A percentile compares a stretch with the other conserved stretches of the same genome.
Conservation (phyloP, 441 rosid genomes). For the Flueggea neowawraea region DNA sequence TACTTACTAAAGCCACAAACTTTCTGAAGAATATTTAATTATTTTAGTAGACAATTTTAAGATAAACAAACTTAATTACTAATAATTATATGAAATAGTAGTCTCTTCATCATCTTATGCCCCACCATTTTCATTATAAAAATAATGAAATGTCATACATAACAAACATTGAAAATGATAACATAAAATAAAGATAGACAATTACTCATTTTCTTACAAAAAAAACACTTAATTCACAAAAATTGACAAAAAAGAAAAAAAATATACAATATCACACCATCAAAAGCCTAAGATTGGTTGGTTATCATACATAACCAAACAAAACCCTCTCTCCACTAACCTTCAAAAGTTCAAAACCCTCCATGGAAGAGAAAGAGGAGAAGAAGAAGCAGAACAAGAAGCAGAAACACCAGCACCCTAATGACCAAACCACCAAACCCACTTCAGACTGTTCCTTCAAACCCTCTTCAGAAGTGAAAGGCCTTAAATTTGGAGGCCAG, state of each 20-base stretch:
- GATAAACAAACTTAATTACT: too few species aligned
- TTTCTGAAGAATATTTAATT: too few species aligned
- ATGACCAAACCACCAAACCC: slow-evolving; percentile 41
- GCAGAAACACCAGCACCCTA: slow-evolving; percentile 66
- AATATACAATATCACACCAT: slow-evolving; percentile 9
- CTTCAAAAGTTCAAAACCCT: background rate
- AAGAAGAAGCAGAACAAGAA: slow-evolving; percentile 44
- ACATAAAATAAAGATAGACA: slow-evolving; percentile 3
- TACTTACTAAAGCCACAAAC: background rate
- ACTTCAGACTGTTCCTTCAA: slow-evolving; percentile 73
- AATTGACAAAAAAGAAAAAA: background rate
- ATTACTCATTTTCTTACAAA: slow-evolving; percentile 1
- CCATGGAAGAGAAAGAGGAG: slow-evolving; percentile 47
- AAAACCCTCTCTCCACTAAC: background rate
- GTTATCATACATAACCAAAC: slow-evolving; percentile 8
- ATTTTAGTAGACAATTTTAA: too few species aligned
- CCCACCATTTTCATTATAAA: too few species aligned
- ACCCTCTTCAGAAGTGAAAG: slow-evolving; percentile 73
- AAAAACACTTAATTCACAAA: background rate
- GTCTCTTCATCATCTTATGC: too few species aligned
- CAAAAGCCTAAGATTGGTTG: slow-evolving; percentile 35
- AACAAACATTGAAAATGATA: slow-evolving; percentile 10
- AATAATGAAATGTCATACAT: background rate
- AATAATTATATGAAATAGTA: too few species aligned
- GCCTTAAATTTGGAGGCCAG: slow-evolving; percentile 85